Evolutionary conservation across 179 eudicot species (phyloP), one percentile per base, ranked within the genome.

Genomic region (Pouteria campechiana): DNA sequence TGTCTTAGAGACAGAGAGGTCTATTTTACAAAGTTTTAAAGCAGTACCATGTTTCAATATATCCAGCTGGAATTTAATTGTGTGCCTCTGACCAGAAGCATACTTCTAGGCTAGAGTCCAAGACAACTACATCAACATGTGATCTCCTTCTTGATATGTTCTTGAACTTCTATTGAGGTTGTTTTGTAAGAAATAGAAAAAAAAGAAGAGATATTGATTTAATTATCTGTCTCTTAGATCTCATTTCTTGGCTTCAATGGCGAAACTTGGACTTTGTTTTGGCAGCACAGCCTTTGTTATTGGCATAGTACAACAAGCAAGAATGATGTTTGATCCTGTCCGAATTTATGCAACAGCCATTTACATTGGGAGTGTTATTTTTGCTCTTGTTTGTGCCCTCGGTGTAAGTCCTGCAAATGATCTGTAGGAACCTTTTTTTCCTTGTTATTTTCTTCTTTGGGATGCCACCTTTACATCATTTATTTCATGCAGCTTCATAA

Each of bases 231-330:
- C 7, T 6, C 8, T 33, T 20, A 5, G 17, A 30, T n/a, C n/a
- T n/a, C n/a, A 5, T 41, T 43, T 44, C 48, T 17, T 30, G n/a
- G n/a, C n/a, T n/a, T n/a, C 46, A 22, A 31, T 34, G 41, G 31
- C 41, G 56, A 15, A 37, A 21, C 13, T 20, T 52, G 31, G 30
- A 14, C 48, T 23, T 67, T 48, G 58, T 49, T 70, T 57, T 75
- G 84, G 60, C 97, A 84, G 95, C 86, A 89, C 97, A 79, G 86
- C 89, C 54, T 85, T 89, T 61, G 69, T 85, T 50, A 65, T 78
- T 50, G 97, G 95, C 60, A 75, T 88, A 32, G 42, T 49, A 37
- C 77, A 78, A 60, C 97, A 89, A 70, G 28, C 76, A 28, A 68
- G 75, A 57, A 84, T 78, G 83, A 84, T 89, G 95, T 67, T 89